These are phyloP conservation scores for Brasenia schreberi DNA, from an alignment of 164 flowering plant species.

Conservation along the genomic window DNA sequence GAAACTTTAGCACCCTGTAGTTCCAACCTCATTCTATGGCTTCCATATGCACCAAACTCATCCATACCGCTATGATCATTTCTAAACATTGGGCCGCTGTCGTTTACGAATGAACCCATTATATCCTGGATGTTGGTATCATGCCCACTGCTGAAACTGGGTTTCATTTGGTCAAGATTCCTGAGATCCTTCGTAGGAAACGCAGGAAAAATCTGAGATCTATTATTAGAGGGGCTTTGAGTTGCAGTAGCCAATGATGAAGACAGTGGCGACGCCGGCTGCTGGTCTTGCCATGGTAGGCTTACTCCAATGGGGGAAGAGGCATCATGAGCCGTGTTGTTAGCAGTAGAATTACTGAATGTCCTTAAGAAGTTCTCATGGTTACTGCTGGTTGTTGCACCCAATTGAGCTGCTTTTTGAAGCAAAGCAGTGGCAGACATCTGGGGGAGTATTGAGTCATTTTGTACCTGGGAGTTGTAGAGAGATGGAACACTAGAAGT, in stretches of 20 bases:
- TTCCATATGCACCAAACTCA: neutral
- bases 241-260: neutral
- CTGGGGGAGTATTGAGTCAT: slow-evolving; percentile 25
- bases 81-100: neutral
- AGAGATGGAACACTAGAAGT: slow-evolving; percentile 23
- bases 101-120: neutral
- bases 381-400: slow-evolving; percentile 48
- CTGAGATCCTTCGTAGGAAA: too few species aligned
- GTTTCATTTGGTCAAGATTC: neutral
- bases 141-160: neutral
- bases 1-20: neutral
- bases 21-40: neutral
- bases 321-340: slow-evolving; percentile 12
- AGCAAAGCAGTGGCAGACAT: slow-evolving; percentile 89
- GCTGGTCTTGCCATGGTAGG: neutral
- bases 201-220: too few species aligned
- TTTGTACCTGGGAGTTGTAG: slow-evolving; percentile 18
- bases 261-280: neutral
- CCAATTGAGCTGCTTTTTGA: slow-evolving; percentile 74
- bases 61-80: neutral
- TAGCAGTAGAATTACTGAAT: slow-evolving; percentile 26
- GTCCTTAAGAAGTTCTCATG: slow-evolving; percentile 29
- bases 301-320: neutral
- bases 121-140: neutral
- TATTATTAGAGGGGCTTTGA: too few species aligned